Evolutionary conservation across 176 grass and related monocot species (phyloP).

Genomic region (Musa itinerans): DNA sequence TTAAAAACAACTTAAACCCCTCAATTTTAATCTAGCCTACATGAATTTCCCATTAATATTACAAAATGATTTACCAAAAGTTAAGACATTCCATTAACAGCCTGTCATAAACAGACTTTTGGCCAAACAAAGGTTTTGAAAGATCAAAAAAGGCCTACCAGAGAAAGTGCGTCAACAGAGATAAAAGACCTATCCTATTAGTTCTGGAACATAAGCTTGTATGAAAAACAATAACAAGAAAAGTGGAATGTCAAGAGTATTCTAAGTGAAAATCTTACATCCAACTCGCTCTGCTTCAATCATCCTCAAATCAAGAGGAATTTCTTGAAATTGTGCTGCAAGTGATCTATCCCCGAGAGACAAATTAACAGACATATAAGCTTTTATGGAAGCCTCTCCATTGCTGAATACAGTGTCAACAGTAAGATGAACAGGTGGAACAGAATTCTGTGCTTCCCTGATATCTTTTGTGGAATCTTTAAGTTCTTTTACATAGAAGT

Average conservation of each 20-base stretch:
- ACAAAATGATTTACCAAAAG: too few species aligned
- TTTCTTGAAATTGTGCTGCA: conserved; percentile 83
- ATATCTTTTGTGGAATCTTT: conserved; percentile 15
- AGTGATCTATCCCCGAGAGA: conserved; percentile 76
- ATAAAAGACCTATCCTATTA: neutral
- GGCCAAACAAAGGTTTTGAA: too few species aligned
- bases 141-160: too few species aligned
- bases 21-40: too few species aligned
- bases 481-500: conserved; percentile 56
- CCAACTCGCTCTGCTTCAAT: conserved; percentile 75
- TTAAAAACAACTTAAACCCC: too few species aligned
- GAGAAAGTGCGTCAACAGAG: too few species aligned
- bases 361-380: conserved; percentile 66
- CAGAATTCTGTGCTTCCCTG: neutral
- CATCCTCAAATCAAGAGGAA: conserved; percentile 76
- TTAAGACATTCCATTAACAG: too few species aligned
- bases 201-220: too few species aligned
- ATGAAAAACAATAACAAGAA: neutral
- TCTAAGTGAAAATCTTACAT: conserved; percentile 44
- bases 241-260: neutral
- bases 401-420: conserved; percentile 82
- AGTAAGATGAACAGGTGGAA: conserved; percentile 60
- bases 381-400: conserved; percentile 77
- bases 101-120: too few species aligned
- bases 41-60: too few species aligned